Conservation (phyloP, 108 stramenopile species). For the Asterionellopsis glacialis region DNA sequence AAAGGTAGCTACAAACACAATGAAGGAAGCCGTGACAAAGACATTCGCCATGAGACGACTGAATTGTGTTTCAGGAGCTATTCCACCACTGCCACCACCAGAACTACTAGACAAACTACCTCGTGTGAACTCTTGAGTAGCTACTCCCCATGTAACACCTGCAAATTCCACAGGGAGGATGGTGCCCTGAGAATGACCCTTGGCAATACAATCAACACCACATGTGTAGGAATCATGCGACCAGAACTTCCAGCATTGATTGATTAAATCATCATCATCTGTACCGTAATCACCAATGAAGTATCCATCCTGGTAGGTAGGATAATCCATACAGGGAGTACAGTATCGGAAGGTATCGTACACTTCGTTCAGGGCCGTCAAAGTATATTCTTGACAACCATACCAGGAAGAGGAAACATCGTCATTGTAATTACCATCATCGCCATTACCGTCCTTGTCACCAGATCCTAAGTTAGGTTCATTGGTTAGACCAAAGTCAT, state of each 20-base stretch:
- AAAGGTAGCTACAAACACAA: constrained; percentile 82
- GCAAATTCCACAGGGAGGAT: constrained; percentile 47
- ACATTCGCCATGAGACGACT: constrained; percentile 68
- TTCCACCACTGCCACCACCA: background rate
- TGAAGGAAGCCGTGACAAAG: constrained; percentile 62
- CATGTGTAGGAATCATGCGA: constrained; percentile 77
- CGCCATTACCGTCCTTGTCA: constrained; percentile 29
- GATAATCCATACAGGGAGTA: constrained; percentile 84
- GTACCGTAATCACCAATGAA: constrained; percentile 78
- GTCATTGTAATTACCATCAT: constrained; percentile 28
- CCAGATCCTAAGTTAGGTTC: constrained; percentile 34
- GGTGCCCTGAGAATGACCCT: constrained; percentile 70
- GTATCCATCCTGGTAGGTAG: constrained; percentile 87
- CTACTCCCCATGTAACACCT: constrained; percentile 51
- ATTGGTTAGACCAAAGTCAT: constrained; percentile 50
- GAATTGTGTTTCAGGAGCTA: constrained; percentile 28
- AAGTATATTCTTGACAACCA: constrained; percentile 73
- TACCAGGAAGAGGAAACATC: constrained; percentile 52
- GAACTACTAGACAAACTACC: background rate
- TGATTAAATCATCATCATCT: constrained; percentile 88
- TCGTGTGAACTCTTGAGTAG: constrained; percentile 23
- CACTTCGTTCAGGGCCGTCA: constrained; percentile 69
- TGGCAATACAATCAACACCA: constrained; percentile 64
- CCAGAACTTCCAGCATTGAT: constrained; percentile 90
- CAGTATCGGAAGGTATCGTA: constrained; percentile 71